Base-by-base conservation (phyloP, 805 yeast species). In the Middelhovenomyces tepae region DNA sequence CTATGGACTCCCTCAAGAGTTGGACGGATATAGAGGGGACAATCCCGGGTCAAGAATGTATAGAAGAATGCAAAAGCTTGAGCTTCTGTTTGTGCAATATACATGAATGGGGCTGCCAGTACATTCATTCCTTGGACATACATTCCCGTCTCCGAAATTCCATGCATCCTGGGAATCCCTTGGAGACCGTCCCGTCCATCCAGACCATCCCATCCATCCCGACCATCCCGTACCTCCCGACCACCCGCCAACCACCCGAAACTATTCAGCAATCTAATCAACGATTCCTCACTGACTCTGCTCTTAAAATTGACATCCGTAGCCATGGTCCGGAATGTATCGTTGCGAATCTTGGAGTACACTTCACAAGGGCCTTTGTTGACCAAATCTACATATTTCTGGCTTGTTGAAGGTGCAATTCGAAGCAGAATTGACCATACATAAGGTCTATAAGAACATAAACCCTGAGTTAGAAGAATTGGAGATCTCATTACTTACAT, bases 111-210 rank as follows among this genome's bases (percentile, higher is more conserved):
- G 0, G 94, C 95, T 16, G 80, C 68, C 15, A 86, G 54, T 0
- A 86, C 85, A 51, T 86, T 86, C 79, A 87, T 74, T 2, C 95
- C 95, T 52, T 86, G 95, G n/a, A 86, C 95, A 50, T 84, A 84
- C 0, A 65, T 59, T 6, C 18, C 35, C n/a, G 27, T 21, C 8
- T 18, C 17, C 6, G 29, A 15, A 16, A 16, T 20, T 9, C 10
- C 20, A 5, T 26, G 19, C n/a, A 16, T 23, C n/a, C 14, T 13
- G 13, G n/a, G 27, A 16, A 16, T 18, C 6, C 42, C 37, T 32
- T 33, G 8, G 5, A 26, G 29, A 19, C 40, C 31, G 22, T 29
- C 28, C n/a, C n/a, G n/a, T n/a, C n/a, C n/a, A n/a, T n/a, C n/a
- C n/a, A n/a, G n/a, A n/a, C n/a, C n/a, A n/a, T n/a, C n/a, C n/a